Base-by-base conservation (phyloP, 2,329 filamentous ascomycete genomes). In the Xylaria sp. region DNA sequence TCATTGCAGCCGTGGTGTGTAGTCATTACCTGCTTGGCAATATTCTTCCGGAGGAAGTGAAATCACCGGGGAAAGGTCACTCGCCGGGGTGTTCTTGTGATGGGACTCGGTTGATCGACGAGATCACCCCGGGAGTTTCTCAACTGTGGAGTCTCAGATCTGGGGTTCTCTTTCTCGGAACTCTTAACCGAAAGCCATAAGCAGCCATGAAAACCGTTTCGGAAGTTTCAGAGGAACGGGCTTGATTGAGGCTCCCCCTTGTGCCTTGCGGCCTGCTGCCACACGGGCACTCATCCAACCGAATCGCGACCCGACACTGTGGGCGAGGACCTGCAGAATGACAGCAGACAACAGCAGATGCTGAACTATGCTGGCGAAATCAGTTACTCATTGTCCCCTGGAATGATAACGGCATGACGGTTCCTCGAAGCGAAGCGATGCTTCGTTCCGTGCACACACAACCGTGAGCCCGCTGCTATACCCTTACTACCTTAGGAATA, bases 151-250 rank as follows among this genome's bases (percentile, higher is more conserved):
- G 73, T 73, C 69, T 68, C 48, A 61, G 71, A 69, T 71, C 62
- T 60, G 48, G 59, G 33, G 66, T 18, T 52, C n/a, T 67, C 52
- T 64, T 15, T 61, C 71, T 65, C 75, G 74, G 74, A 73, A 74
- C 74, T 63, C 52, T 60, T 75, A 64, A 71, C 74, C 75, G 75
- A 76, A 64, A 76, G 75, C 75, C 75, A 76, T 76, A 76, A 76
- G 74, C 74, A 75, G 75, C 75, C 75, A 70, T 68, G n/a, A 72
- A 72, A 73, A 64, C 71, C 72, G 72, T 74, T 74, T 73, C 71
- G 72, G 72, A 73, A 46, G 46, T 20, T 68, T 69, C 65, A 20
- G 72, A 68, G 62, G 67, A 64, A 65, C 61, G 63, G 68, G 62
- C 67, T 57, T 70, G 62, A 68, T 73, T 75, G 74, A 76, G 75